These are phyloP conservation scores for Alternaria sp. DNA, from an alignment of 2,329 filamentous ascomycete species.

Conservation along the genomic window DNA sequence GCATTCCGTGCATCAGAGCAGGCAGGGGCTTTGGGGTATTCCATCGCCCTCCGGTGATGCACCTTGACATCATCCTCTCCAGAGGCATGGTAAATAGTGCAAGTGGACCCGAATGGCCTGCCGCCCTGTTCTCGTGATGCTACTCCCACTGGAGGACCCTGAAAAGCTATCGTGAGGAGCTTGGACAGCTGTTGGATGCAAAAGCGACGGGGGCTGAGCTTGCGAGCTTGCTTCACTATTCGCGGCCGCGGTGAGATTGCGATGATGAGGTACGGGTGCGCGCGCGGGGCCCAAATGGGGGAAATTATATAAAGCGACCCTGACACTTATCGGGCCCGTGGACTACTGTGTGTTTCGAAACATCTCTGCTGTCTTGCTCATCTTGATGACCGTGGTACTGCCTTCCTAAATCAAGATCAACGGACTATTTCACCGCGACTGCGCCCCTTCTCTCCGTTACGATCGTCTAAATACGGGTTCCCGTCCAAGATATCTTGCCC, in stretches of 20 bases:
- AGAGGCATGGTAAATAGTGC: not conserved
- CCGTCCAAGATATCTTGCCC: not conserved
- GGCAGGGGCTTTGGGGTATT: not conserved
- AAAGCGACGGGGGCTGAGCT: conserved; percentile 16
- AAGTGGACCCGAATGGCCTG: not conserved
- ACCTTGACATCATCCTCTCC: conserved; percentile 3
- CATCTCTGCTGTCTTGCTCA: conserved; percentile 1
- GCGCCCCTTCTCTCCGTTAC: conserved; percentile 10
- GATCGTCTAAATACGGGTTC: not conserved
- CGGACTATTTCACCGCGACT: not conserved
- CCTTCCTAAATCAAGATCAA: conserved; percentile 1
- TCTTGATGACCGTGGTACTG: conserved; percentile 3
- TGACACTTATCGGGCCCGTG: not conserved
- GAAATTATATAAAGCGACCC: conserved; percentile 19
- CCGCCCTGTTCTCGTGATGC: not conserved
- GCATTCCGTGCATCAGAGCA: not conserved
- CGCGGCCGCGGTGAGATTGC: conserved; percentile 12
- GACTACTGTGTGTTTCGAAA: conserved; percentile 7
- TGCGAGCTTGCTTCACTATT: conserved; percentile 14
- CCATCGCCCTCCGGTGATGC: not conserved
- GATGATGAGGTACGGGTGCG: conserved; percentile 13
- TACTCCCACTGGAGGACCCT: not conserved
- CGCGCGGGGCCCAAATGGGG: conserved; percentile 10
- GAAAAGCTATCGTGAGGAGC: conserved; percentile 4
- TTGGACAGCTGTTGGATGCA: conserved; percentile 1